Base-by-base conservation (phyloP, 169 alveolate species). In the Plasmodium falciparum region DNA sequence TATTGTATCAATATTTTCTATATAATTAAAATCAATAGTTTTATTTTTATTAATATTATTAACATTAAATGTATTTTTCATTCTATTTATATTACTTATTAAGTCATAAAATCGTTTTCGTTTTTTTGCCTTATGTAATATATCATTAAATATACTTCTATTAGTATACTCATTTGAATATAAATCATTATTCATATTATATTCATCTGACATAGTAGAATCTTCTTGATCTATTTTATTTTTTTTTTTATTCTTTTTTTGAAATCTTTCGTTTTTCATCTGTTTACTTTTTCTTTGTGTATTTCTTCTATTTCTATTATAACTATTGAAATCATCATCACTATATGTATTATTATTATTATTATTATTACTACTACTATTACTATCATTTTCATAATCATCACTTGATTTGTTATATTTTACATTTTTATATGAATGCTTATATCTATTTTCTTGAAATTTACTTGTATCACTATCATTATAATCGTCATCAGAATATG, bases 1-100 rank as follows among this genome's bases (percentile, higher is more conserved):
- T 22, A 78, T 78, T 8, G 78, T 78, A 49, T 78, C 89, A 8
- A 78, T 59, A 50, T 63, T 65, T 67, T 78, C 89, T 29, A 78
- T 73, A 65, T 78, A 78, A 78, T 49, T 22, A 45, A 65, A 29
- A 66, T 20, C 74, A 15, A 78, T 78, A 39, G 3, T 65, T 78
- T 78, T 78, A 58, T 78, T 78, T 33, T 78, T 78, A 52, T 78
- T 50, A 15, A 78, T 65, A 29, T 52, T 22, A 45, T 54, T 78
- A 0, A 78, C 70, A 70, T 78, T 76, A 58, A 78, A 78, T 15
- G 89, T 11, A 49, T 78, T 78, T 45, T 78, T 78, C 29, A 78
- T 43, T 45, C 67, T 78, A 43, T 78, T 78, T 29, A 65, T 29
- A 12, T 78, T 78, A 20, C 78, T 52, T 78, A 78, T 78, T 13